Evolutionary conservation across 306 rosid species (phyloP).

Genomic region (Biancaea sappan): DNA sequence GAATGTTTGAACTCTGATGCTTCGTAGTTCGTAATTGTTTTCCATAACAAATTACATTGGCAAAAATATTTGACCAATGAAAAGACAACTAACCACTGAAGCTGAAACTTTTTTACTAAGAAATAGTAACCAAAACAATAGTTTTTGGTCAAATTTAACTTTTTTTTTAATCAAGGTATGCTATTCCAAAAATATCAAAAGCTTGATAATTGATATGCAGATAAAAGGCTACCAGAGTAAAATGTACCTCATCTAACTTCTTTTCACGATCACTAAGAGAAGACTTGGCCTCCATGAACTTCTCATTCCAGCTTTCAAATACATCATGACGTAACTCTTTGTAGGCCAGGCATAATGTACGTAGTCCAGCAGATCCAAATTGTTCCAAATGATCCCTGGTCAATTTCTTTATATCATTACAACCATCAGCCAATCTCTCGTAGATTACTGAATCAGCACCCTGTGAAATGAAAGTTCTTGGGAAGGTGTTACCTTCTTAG

Average conservation of each 20-base stretch:
- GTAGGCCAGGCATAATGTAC: constrained; percentile 95
- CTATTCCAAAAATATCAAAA: constrained; percentile 12
- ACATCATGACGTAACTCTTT: constrained; percentile 69
- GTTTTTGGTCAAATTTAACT: constrained; percentile 15
- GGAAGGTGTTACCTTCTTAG: constrained; percentile 37
- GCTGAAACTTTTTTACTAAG: neutral
- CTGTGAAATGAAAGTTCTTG: constrained; percentile 55
- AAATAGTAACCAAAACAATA: constrained; percentile 23
- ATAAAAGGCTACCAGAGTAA: constrained; percentile 14
- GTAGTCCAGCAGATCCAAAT: constrained; percentile 87
- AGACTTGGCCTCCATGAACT: constrained; percentile 92
- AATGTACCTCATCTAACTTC: constrained; percentile 90
- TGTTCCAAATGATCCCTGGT: constrained; percentile 80
- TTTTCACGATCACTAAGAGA: constrained; percentile 89
- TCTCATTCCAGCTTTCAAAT: constrained; percentile 96
- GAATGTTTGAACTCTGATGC: neutral
- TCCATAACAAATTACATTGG: neutral
- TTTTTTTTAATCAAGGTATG: neutral
- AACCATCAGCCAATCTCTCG: constrained; percentile 73
- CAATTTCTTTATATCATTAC: constrained; percentile 60
- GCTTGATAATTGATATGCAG: constrained; percentile 27
- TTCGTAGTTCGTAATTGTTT: neutral
- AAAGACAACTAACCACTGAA: constrained; percentile 21
- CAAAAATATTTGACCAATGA: neutral
- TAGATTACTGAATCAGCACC: constrained; percentile 94